Percentiles rank a stretch among this genome's conserved stretches.
phyloP scores from a whole-genome alignment of 441 rosid genomes.

The Aquilaria agallochum region DNA sequence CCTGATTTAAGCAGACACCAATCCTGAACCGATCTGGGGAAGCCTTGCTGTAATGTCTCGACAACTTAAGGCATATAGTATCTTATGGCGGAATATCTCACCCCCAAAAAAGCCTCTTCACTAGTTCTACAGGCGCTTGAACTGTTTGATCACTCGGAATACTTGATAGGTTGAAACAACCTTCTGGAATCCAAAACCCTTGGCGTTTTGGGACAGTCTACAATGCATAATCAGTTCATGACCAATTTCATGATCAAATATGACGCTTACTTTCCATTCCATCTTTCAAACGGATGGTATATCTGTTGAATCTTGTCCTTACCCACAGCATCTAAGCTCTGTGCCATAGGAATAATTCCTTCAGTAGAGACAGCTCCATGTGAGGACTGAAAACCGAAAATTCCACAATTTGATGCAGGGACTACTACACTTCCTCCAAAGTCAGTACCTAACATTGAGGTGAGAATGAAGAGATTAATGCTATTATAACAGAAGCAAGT shows the following conservation, averaged over 20 bases:
- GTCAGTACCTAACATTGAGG: constrained; percentile 58
- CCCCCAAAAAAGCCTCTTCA: constrained; percentile 68
- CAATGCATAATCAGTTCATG: too few species aligned
- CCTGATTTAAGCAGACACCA: not conserved
- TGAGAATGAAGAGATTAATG: not conserved
- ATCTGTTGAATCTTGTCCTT: constrained; percentile 13
- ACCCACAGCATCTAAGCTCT: constrained; percentile 95
- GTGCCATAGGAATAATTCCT: constrained; percentile 88
- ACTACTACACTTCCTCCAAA: constrained; percentile 94
- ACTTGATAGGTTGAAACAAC: constrained; percentile 70
- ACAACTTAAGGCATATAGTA: too few species aligned
- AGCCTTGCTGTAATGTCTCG: too few species aligned
- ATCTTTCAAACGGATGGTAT: too few species aligned
- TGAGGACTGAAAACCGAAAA: constrained; percentile 85
- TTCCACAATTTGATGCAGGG: constrained; percentile 85
- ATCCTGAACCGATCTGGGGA: not conserved
- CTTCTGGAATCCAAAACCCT: constrained; percentile 45
- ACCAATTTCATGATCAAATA: too few species aligned
- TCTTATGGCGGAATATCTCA: constrained; percentile 14
- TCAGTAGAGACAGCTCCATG: constrained; percentile 47
- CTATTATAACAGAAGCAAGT: constrained; percentile 7
- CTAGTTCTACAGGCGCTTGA: constrained; percentile 49
- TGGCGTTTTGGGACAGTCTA: too few species aligned
- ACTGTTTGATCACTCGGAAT: constrained; percentile 45
- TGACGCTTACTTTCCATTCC: too few species aligned